Conservation (phyloP, 2,329 filamentous ascomycete species). For the Lasiodiplodia hormozganensis region DNA sequence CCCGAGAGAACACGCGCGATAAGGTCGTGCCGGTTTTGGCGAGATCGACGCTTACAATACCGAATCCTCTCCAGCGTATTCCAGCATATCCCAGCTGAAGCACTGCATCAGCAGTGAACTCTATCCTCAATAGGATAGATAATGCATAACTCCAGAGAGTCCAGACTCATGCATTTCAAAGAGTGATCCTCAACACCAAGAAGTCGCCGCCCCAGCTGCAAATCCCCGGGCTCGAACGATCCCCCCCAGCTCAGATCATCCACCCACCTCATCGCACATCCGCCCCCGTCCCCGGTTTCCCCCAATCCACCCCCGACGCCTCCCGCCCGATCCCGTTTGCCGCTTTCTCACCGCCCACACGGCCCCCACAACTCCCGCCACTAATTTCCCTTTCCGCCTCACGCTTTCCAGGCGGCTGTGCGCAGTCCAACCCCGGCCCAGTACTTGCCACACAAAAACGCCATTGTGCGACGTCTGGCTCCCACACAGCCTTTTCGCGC, state of each 20-base stretch:
- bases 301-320: neutral
- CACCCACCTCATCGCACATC: neutral
- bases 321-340: neutral
- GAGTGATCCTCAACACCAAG: neutral
- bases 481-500: neutral
- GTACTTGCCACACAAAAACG: neutral
- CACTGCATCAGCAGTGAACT: neutral
- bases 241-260: too few species aligned
- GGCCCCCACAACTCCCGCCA: neutral
- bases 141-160: neutral
- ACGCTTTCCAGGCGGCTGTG: neutral
- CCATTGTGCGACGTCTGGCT: neutral
- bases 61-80: neutral
- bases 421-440: too few species aligned
- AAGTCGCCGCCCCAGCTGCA: too few species aligned
- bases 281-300: neutral
- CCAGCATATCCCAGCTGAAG: neutral
- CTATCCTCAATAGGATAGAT: neutral
- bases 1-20: neutral
- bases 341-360: neutral
- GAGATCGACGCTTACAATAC: neutral
- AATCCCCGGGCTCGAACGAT: too few species aligned
- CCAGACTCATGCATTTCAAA: neutral
- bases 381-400: neutral
- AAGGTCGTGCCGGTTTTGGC: neutral